phyloP scores from a whole-genome alignment of 345 rosid genomes.

The Psidium guajava region DNA sequence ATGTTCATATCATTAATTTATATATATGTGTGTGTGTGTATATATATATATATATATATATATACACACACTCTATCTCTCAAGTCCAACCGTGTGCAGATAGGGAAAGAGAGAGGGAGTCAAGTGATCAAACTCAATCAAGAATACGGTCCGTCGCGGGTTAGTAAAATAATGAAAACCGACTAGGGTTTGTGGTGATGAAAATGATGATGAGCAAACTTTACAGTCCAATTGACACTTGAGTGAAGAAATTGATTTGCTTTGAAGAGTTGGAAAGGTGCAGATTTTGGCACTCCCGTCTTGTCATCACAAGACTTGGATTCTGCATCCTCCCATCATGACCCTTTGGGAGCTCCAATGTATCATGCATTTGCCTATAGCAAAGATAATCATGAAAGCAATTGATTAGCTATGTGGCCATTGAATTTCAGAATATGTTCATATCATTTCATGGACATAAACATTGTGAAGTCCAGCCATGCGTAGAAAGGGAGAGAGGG shows the following conservation, averaged over 20 bases:
- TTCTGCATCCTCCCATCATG: not conserved
- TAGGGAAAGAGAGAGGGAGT: not conserved
- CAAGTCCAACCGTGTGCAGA: not conserved
- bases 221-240: not conserved
- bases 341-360: not conserved
- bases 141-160: not conserved
- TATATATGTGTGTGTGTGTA: too few species aligned
- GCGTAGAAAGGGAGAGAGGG: not conserved
- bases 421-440: not conserved
- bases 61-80: not conserved
- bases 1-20: not conserved
- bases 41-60: too few species aligned
- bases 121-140: not conserved
- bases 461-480: not conserved
- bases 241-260: not conserved
- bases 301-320: not conserved
- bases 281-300: not conserved
- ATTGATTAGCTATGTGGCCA: not conserved
- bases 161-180: not conserved
- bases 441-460: not conserved
- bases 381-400: not conserved
- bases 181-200: not conserved
- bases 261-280: not conserved
- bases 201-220: not conserved
- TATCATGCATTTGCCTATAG: not conserved